These are phyloP conservation scores for Linum lewisii DNA, from an alignment of 345 rosid species.

Conservation along the genomic window DNA sequence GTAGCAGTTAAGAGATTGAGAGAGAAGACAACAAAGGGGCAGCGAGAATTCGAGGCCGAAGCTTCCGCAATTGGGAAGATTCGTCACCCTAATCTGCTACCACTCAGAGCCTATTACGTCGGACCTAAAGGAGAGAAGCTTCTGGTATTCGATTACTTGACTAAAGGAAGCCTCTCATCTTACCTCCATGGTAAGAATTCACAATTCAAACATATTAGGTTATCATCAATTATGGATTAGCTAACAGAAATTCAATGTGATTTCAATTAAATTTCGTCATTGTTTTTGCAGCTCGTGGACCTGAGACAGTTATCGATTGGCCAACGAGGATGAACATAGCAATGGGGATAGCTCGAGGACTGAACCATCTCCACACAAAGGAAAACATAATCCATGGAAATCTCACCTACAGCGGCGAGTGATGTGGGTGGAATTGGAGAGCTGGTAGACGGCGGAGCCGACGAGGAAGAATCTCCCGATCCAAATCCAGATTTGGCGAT, in stretches of 20 bases:
- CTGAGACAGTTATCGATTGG: conserved; percentile 66
- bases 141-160: conserved; percentile 86
- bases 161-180: conserved; percentile 81
- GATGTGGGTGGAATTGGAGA: no score
- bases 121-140: conserved; percentile 98
- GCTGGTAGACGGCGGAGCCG: no score
- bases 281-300: conserved; percentile 64
- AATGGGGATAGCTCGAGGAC: conserved; percentile 50
- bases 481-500: no score
- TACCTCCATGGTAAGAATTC: conserved; percentile 84
- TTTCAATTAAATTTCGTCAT: no score
- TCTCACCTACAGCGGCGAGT: conserved; percentile 68
- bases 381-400: conserved; percentile 78
- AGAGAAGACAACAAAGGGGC: conserved; percentile 81
- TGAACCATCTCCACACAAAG: conserved; percentile 62
- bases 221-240: no score
- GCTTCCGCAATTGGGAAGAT: conserved; percentile 65
- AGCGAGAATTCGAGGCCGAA: conserved; percentile 71
- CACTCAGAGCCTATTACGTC: conserved; percentile 78
- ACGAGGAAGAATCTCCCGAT: no score
- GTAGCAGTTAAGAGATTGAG: conserved; percentile 84
- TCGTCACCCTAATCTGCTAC: conserved; percentile 63
- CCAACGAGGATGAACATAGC: conserved; percentile 73
- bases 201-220: no score
- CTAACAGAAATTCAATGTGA: no score